Conservation (phyloP, 768 basidiomycete species). For the Cystofilobasidium capitatum region DNA sequence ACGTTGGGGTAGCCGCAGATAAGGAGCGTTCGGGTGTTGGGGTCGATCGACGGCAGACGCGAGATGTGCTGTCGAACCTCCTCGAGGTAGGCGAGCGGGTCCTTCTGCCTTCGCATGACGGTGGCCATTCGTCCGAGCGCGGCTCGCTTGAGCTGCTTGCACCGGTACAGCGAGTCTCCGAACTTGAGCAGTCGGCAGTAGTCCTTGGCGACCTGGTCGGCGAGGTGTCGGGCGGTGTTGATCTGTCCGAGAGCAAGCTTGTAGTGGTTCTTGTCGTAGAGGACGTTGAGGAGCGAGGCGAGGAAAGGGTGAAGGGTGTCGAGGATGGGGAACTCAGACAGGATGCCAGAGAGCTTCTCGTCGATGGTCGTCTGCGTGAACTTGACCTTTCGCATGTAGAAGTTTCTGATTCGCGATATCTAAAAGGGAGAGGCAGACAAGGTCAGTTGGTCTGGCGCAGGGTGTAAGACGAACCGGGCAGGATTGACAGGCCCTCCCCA, state of each 20-base stretch:
- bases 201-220: conserved; percentile 94
- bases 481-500: no score
- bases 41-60: conserved; percentile 95
- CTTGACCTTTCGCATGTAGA: conserved; percentile 98
- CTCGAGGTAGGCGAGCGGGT: conserved; percentile 94
- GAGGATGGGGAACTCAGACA: conserved; percentile 93
- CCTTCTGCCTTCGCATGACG: conserved; percentile 96
- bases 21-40: conserved; percentile 91
- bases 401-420: conserved; percentile 24
- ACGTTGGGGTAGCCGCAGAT: conserved; percentile 99
- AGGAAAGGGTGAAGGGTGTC: conserved; percentile 93
- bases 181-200: conserved; percentile 91
- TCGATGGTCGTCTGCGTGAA: conserved; percentile 96
- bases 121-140: conserved; percentile 99
- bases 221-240: conserved; percentile 87
- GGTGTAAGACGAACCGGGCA: no score
- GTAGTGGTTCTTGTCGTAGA: conserved; percentile 84
- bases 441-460: conserved; percentile 1
- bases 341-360: conserved; percentile 84
- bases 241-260: conserved; percentile 96
- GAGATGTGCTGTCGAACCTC: conserved; percentile 99
- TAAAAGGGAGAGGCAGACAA: neutral
- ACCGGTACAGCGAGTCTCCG: conserved; percentile 92
- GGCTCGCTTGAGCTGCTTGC: conserved; percentile 95
- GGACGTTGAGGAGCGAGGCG: conserved; percentile 88